Evolutionary conservation across 768 basidiomycete genomes (phyloP).

Genomic region (Crepidotus variabilis): DNA sequence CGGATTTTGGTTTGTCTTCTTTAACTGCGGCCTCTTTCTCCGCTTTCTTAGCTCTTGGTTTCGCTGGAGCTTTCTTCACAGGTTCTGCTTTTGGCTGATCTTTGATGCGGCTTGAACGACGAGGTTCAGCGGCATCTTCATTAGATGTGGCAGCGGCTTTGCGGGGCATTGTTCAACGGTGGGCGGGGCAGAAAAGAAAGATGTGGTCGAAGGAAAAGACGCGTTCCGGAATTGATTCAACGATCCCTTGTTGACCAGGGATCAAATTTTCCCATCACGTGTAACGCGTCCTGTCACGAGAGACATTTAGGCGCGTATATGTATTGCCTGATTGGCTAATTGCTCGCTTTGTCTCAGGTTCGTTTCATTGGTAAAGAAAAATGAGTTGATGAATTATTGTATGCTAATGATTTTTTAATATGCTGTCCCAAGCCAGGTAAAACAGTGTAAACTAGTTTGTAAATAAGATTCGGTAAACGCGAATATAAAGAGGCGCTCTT

Average conservation of each 20-base stretch:
- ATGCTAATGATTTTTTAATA: not conserved
- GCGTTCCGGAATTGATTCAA: constrained; percentile 31
- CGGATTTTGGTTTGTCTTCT: constrained; percentile 54
- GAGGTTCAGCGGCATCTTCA: constrained; percentile 44
- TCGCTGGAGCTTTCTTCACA: constrained; percentile 58
- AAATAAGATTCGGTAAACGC: constrained; percentile 37
- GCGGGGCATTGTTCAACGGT: constrained; percentile 56
- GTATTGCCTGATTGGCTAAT: not conserved
- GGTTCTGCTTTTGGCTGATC: constrained; percentile 57
- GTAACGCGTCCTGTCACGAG: constrained; percentile 22
- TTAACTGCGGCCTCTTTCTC: constrained; percentile 40
- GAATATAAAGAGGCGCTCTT: constrained; percentile 31
- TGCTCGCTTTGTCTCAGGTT: no score
- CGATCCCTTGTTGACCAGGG: constrained; percentile 25
- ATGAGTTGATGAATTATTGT: not conserved
- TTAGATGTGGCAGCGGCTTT: constrained; percentile 54
- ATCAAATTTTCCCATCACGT: constrained; percentile 30
- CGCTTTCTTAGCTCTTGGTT: constrained; percentile 57
- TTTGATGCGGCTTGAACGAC: constrained; percentile 75
- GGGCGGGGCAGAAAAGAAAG: constrained; percentile 13
- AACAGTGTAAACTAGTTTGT: constrained; percentile 23
- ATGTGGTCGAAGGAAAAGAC: constrained; percentile 23
- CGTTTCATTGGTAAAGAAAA: not conserved
- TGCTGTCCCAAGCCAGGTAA: not conserved
- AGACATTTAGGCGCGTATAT: not conserved